Conservation (phyloP, 345 rosid genomes). For the Rhodomyrtus tomentosa region DNA sequence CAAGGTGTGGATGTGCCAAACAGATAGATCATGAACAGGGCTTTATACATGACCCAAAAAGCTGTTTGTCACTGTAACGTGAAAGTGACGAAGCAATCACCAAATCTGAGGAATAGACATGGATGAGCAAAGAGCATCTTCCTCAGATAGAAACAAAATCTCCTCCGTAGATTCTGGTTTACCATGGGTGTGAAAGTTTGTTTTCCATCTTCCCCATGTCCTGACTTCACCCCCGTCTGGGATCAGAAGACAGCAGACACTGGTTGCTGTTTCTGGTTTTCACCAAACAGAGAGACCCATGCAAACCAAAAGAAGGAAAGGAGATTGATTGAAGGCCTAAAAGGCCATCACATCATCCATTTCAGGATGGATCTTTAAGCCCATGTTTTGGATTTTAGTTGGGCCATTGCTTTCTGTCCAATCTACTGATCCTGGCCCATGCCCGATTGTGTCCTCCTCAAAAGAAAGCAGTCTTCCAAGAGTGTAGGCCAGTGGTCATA, state of each 20-base stretch:
- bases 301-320: background rate
- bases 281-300: background rate
- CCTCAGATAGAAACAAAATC: constrained; percentile 18
- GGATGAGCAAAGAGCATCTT: constrained; percentile 8
- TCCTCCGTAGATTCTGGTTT: constrained; percentile 11
- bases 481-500: background rate
- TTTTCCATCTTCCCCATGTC: background rate
- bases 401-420: background rate
- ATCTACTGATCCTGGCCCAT: background rate
- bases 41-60: background rate
- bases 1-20: background rate
- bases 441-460: background rate
- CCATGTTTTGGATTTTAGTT: background rate
- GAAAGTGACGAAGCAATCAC: background rate
- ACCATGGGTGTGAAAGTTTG: constrained; percentile 14
- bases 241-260: constrained; percentile 12
- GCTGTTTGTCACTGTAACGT: background rate
- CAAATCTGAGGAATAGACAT: background rate
- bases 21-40: background rate
- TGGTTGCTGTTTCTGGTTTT: background rate
- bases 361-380: background rate
- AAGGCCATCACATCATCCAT: background rate
- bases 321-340: background rate
- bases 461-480: background rate
- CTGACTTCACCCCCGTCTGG: background rate